Conservation (phyloP, 1,139 yeast species). For the Candida albicans region DNA sequence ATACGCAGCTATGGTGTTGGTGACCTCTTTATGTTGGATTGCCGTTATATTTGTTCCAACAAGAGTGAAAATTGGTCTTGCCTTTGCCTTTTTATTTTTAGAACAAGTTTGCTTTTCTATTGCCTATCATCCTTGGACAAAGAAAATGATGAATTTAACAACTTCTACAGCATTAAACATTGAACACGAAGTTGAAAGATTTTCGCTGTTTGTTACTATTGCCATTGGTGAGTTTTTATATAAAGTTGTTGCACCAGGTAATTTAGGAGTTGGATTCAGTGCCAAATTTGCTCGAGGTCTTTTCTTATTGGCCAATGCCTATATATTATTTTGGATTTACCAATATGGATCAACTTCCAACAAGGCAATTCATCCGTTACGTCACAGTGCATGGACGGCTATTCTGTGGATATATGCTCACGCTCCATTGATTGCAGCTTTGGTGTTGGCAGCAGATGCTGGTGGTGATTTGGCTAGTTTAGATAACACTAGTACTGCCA, state of each 20-base stretch:
- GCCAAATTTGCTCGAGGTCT: slow-evolving; percentile 49
- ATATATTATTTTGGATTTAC: slow-evolving; percentile 54
- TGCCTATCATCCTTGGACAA: slow-evolving; percentile 50
- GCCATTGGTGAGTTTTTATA: slow-evolving; percentile 67
- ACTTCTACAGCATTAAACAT: slow-evolving; percentile 63
- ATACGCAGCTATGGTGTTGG: slow-evolving; percentile 31
- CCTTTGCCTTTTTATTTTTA: slow-evolving; percentile 40
- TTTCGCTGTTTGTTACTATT: slow-evolving; percentile 58
- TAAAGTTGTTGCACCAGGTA: slow-evolving; percentile 52
- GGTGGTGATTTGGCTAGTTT: slow-evolving; percentile 51
- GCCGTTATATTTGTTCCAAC: slow-evolving; percentile 45
- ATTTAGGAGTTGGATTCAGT: slow-evolving; percentile 50
- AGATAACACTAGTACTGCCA: slow-evolving; percentile 13
- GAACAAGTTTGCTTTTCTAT: slow-evolving; percentile 39
- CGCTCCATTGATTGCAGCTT: slow-evolving; percentile 51
- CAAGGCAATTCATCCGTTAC: slow-evolving; percentile 54
- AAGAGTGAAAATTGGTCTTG: slow-evolving; percentile 48
- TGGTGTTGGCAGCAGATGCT: slow-evolving; percentile 62
- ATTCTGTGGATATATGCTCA: slow-evolving; percentile 50
- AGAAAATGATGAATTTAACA: slow-evolving; percentile 38
- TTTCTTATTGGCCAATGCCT: slow-evolving; percentile 51
- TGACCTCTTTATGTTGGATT: slow-evolving; percentile 46
- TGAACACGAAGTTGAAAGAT: slow-evolving; percentile 67
- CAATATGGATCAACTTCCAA: slow-evolving; percentile 53
- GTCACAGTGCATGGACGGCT: slow-evolving; percentile 51